Percentiles rank a stretch among this genome's conserved stretches.
Conservation (phyloP, 208 protist species). For the Crithidia thermophila region DNA sequence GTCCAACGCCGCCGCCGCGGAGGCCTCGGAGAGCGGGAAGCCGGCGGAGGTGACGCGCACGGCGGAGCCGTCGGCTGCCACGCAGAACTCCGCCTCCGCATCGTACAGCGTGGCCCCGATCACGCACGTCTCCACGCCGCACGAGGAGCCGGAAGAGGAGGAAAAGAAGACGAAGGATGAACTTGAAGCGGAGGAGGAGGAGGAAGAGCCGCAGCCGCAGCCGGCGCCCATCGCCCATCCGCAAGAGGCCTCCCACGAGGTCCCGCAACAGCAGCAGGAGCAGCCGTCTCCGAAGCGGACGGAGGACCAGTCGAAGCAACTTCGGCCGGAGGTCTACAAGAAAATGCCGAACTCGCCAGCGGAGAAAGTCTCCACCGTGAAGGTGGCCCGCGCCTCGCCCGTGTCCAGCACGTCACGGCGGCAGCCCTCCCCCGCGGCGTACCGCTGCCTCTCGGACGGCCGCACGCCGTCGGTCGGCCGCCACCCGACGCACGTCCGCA, state of each 20-base stretch:
- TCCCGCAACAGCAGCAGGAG: not conserved
- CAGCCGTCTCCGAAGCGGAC: not conserved
- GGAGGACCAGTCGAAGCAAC: not conserved
- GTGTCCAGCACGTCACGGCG: not conserved
- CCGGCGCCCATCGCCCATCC: not conserved
- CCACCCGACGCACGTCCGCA: conserved; percentile 11
- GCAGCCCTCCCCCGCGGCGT: conserved; percentile 9
- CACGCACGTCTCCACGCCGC: not conserved
- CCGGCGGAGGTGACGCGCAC: not conserved
- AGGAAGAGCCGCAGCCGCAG: not conserved
- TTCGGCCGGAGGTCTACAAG: conserved; percentile 8
- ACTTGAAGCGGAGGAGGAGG: not conserved
- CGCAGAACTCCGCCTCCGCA: not conserved
- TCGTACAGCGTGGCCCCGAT: not conserved
- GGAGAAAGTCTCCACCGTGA: not conserved
- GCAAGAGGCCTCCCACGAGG: too few relatives aligned
- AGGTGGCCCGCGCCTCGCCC: not conserved
- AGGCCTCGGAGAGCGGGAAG: not conserved
- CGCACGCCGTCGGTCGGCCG: conserved; percentile 12
- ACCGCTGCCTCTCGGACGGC: conserved; percentile 14
- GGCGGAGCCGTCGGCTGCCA: not conserved
- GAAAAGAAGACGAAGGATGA: too few relatives aligned
- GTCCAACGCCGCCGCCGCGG: not conserved
- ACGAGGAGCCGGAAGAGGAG: not conserved
- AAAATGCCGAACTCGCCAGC: not conserved